Conservation (phyloP, 202 grass and related monocot species). For the Miscanthus sacchariflorus region DNA sequence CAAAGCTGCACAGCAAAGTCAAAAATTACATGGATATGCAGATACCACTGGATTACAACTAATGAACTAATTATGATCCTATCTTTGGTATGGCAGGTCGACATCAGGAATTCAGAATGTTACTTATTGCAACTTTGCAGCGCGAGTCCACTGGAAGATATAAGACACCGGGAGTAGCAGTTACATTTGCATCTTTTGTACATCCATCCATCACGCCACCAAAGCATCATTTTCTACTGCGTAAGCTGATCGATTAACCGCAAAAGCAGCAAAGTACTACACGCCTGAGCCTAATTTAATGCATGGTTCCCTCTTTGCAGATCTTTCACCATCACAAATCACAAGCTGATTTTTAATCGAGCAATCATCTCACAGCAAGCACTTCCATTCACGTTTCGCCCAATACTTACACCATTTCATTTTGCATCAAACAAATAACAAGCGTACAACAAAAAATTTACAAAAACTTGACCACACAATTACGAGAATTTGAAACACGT, state of each 20-base stretch:
- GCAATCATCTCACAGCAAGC: background rate
- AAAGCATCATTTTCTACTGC: constrained; percentile 12
- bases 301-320: background rate
- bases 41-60: background rate
- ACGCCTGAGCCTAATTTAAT: too few relatives aligned
- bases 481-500: background rate
- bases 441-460: background rate
- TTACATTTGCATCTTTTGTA: background rate
- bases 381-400: background rate
- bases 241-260: background rate
- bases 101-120: background rate
- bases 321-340: background rate
- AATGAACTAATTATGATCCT: background rate
- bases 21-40: background rate
- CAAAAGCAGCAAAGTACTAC: background rate
- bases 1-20: background rate
- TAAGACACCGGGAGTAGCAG: background rate
- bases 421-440: constrained; percentile 18
- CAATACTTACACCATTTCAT: background rate
- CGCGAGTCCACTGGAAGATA: background rate
- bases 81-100: background rate
- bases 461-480: background rate
- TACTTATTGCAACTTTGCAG: background rate
- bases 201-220: background rate
- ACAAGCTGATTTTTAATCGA: background rate